Base-by-base conservation (phyloP, 2,329 filamentous ascomycete species). In the Ophiostoma australiae region DNA sequence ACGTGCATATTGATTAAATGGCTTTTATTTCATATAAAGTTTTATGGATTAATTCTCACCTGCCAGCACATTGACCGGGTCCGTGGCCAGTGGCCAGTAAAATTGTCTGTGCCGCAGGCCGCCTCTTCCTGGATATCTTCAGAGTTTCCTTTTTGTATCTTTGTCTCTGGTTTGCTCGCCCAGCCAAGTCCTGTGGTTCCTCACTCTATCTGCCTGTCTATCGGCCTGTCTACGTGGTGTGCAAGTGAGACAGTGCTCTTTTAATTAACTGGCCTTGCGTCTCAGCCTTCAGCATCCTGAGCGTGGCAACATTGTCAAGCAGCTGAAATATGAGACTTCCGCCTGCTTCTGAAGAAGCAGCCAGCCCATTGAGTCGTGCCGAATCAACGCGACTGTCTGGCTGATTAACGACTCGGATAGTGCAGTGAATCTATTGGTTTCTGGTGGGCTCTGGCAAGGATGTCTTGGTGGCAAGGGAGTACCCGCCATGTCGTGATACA, bases 61-160 rank as follows among this genome's bases (percentile, higher is more conserved):
- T 66, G 63, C 63, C 63, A 66, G 35, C 63, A 66, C 63, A 66
- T 66, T 65, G 61, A 37, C 63, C 35, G n/a, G 63, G 63, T 41
- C 35, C 63, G 63, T 66, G 35, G 20, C 63, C 63, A 39, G 63
- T 66, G 35, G 20, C 61, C 61, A 39, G 33, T 37, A n/a, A n/a
- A 2, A n/a, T 37, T 33, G 31, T 37, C 61, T 6, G 31, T 20
- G n/a, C 35, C 33, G 10, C 10, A 39, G 63, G 35, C 63, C 63
- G 63, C 63, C 63, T 66, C n/a, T 39, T 66, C 8, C 44, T 48
- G 17, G 5, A 3, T 48, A n/a, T n/a, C 44, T 39, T 39, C 10
- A 1, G 17, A 48, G 8, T 58, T 58, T 27, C 52, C 17, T 33
- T 35, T 33, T 63, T 13, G 52, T 58, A 27, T 58, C n/a, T 58